phyloP scores from a whole-genome alignment of 2,329 filamentous ascomycete genomes.

The Alternaria burnsii region DNA sequence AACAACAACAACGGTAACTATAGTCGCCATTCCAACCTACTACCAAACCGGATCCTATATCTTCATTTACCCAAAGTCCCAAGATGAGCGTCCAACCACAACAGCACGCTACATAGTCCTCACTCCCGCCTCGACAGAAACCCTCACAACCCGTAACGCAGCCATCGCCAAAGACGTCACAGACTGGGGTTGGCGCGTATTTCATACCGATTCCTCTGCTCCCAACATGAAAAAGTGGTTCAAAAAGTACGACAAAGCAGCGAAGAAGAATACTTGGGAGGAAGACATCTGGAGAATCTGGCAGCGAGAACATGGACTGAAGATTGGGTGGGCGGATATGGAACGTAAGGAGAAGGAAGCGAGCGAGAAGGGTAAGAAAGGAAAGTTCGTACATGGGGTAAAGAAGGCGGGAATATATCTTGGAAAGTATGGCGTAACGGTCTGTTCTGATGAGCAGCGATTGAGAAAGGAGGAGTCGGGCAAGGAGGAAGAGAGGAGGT shows the following conservation, averaged over 20 bases:
- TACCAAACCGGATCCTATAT: constrained; percentile 2
- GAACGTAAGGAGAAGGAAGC: background rate
- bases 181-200: constrained; percentile 11
- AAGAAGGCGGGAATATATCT: background rate
- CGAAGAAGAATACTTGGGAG: background rate
- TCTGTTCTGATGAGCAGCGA: background rate
- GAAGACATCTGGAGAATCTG: constrained; percentile 13
- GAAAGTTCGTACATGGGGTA: background rate
- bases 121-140: background rate
- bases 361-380: background rate
- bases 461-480: background rate
- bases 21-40: constrained; percentile 6
- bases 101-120: constrained; percentile 10
- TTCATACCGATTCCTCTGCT: background rate
- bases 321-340: background rate
- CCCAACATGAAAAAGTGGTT: constrained; percentile 3
- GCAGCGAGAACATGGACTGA: constrained; percentile 9
- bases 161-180: constrained; percentile 7
- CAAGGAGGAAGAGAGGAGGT: background rate
- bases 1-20: background rate
- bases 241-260: background rate
- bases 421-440: background rate
- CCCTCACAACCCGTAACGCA: background rate
- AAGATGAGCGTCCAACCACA: background rate
- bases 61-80: background rate